Evolutionary conservation across 2,329 filamentous ascomycete species (phyloP).

Genomic region (Ophiostoma perfectum): DNA sequence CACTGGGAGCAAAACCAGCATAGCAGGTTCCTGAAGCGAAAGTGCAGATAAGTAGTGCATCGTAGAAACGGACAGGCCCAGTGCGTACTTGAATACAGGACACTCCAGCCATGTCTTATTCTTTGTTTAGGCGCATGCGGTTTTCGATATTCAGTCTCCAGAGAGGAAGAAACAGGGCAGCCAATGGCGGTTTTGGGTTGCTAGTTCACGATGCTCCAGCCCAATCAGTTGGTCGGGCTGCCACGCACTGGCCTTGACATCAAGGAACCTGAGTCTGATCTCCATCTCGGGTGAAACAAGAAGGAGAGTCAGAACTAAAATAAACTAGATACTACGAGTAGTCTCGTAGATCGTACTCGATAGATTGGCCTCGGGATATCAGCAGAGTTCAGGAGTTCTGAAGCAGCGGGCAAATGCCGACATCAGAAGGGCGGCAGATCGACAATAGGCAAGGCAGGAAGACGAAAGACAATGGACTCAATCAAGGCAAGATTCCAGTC

Average conservation of each 20-base stretch:
- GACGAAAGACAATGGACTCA: not conserved
- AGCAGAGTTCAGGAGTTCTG: too few relatives aligned
- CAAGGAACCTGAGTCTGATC: not conserved
- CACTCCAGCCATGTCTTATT: too few relatives aligned
- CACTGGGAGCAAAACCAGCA: too few relatives aligned
- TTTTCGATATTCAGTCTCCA: not conserved
- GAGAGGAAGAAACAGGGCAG: not conserved
- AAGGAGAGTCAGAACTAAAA: not conserved
- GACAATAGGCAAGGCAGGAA: not conserved
- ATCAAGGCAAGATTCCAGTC: not conserved
- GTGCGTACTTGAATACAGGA: too few relatives aligned
- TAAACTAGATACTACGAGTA: not conserved
- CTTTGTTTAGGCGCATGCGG: too few relatives aligned
- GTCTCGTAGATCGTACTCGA: too few relatives aligned
- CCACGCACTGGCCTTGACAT: not conserved
- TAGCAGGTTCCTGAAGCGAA: too few relatives aligned
- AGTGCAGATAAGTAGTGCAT: too few relatives aligned
- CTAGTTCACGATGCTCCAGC: not conserved
- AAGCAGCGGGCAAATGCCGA: not conserved
- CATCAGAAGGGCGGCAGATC: not conserved
- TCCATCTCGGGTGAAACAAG: not conserved
- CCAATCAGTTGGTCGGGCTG: not conserved
- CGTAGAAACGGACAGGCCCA: too few relatives aligned
- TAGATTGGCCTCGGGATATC: too few relatives aligned
- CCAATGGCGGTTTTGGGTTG: not conserved